Conservation (phyloP, 768 basidiomycete species). For the Tylopilus intermedius region DNA sequence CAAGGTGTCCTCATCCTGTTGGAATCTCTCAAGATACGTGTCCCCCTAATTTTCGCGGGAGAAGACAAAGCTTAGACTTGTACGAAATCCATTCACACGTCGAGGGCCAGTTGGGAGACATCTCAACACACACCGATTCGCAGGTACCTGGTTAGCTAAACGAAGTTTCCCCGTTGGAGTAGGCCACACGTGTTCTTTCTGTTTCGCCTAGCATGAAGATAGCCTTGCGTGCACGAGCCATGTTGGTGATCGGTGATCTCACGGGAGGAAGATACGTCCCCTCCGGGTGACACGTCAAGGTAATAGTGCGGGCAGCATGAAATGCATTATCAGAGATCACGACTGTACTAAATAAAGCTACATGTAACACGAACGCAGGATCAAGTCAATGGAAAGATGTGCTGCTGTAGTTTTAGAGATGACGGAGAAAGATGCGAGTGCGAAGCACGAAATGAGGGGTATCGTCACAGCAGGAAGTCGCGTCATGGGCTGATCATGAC, state of each 20-base stretch:
- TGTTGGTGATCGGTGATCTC: slow-evolving; percentile 12
- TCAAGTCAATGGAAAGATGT: slow-evolving; percentile 4
- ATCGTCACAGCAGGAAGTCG: neutral
- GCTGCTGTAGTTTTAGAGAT: slow-evolving; percentile 10
- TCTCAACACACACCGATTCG: slow-evolving; percentile 3
- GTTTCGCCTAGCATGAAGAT: slow-evolving; percentile 7
- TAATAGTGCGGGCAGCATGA: slow-evolving; percentile 1
- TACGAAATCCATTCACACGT: slow-evolving; percentile 20
- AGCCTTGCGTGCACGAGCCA: neutral
- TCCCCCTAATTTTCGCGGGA: slow-evolving; percentile 25
- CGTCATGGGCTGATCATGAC: slow-evolving; percentile 63
- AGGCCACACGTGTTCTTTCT: slow-evolving; percentile 3
- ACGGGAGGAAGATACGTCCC: neutral
- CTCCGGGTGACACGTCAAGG: neutral
- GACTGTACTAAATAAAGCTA: slow-evolving; percentile 19
- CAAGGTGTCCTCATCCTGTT: neutral
- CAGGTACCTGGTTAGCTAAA: slow-evolving; percentile 12
- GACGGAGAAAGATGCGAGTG: slow-evolving; percentile 2
- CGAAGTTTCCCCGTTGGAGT: neutral
- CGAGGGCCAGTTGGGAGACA: slow-evolving; percentile 4
- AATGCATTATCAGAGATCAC: neutral
- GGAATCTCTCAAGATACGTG: slow-evolving; percentile 5
- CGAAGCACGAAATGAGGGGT: slow-evolving; percentile 1
- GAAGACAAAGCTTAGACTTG: slow-evolving; percentile 12
- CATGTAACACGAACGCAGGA: slow-evolving; percentile 14